Conservation (phyloP, 495 filamentous ascomycete species). For the Penicillium maclennaniae region DNA sequence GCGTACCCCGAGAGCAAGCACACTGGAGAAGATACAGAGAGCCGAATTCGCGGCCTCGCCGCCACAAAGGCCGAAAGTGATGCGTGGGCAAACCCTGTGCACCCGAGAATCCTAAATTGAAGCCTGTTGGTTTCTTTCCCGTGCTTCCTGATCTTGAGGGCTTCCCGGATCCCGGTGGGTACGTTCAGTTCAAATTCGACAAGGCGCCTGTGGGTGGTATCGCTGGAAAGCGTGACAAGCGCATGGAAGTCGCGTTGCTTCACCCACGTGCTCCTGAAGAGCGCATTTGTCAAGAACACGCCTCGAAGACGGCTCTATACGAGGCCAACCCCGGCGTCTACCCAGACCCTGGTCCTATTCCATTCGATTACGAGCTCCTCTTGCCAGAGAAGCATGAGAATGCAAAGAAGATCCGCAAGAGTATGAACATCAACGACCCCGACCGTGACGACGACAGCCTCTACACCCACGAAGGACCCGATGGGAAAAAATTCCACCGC, state of each 20-base stretch:
- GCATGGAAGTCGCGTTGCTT: constrained; percentile 77
- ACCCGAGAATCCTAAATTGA: constrained; percentile 80
- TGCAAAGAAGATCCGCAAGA: constrained; percentile 62
- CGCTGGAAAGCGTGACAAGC: constrained; percentile 62
- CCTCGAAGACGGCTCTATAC: constrained; percentile 55
- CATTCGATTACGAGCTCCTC: constrained; percentile 80
- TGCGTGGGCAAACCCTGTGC: constrained; percentile 70
- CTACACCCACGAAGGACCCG: constrained; percentile 56
- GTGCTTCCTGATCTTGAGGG: constrained; percentile 84
- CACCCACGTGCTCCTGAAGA: constrained; percentile 57
- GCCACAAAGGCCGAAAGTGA: constrained; percentile 55
- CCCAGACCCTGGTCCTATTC: constrained; percentile 55
- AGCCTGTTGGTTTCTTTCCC: constrained; percentile 74
- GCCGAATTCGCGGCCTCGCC: constrained; percentile 51
- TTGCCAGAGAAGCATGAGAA: constrained; percentile 55
- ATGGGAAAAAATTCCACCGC: constrained; percentile 53
- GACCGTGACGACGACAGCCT: constrained; percentile 62
- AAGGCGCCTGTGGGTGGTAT: constrained; percentile 67
- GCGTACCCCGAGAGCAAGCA: constrained; percentile 67
- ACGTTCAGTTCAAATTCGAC: constrained; percentile 83
- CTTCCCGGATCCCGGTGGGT: constrained; percentile 81
- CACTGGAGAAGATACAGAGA: constrained; percentile 47
- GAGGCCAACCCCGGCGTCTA: constrained; percentile 58
- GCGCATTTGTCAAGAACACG: constrained; percentile 41
- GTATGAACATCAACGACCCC: constrained; percentile 67